phyloP scores from a whole-genome alignment of 176 grass and related monocot species.

The Coix lacrymajobi region DNA sequence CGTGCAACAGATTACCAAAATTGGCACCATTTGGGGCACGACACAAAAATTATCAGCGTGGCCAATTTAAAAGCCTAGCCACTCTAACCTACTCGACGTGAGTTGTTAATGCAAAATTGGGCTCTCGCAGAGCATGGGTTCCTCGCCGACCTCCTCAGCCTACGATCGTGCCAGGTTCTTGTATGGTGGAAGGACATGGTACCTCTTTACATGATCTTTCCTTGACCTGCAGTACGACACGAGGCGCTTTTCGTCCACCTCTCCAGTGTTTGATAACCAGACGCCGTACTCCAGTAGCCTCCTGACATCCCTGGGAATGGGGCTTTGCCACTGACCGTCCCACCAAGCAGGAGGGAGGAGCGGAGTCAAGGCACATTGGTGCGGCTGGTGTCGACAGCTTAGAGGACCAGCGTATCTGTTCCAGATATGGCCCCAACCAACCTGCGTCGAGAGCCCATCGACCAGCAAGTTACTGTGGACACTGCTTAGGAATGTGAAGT shows the following conservation, averaged over 20 bases:
- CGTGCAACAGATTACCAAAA: background rate
- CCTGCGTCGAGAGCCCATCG: slow-evolving; percentile 49
- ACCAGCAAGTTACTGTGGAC: slow-evolving; percentile 73
- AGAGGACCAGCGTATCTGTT: slow-evolving; percentile 66
- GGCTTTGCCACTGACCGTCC: slow-evolving; percentile 74
- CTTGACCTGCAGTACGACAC: slow-evolving; percentile 42
- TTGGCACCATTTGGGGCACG: background rate
- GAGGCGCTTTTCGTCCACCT: slow-evolving; percentile 47
- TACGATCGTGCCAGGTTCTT: background rate
- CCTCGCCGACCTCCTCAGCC: background rate
- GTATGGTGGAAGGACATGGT: slow-evolving; percentile 39
- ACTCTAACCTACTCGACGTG: background rate
- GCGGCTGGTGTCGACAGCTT: slow-evolving; percentile 53
- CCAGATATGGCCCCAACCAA: slow-evolving; percentile 89
- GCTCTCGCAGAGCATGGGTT: background rate
- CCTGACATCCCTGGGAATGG: slow-evolving; percentile 41
- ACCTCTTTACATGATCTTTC: slow-evolving; percentile 67
- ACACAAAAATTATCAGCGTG: background rate
- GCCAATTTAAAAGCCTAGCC: slow-evolving; percentile 20
- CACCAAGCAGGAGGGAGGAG: slow-evolving; percentile 81
- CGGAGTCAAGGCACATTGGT: slow-evolving; percentile 68
- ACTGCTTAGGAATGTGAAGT: slow-evolving; percentile 85
- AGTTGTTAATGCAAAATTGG: slow-evolving; percentile 13
- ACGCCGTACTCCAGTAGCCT: slow-evolving; percentile 58
- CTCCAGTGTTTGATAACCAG: slow-evolving; percentile 28